Evolutionary conservation across 2,329 filamentous ascomycete genomes (phyloP), one percentile per base, ranked within the genome.

Genomic region (Aspergillus niger): DNA sequence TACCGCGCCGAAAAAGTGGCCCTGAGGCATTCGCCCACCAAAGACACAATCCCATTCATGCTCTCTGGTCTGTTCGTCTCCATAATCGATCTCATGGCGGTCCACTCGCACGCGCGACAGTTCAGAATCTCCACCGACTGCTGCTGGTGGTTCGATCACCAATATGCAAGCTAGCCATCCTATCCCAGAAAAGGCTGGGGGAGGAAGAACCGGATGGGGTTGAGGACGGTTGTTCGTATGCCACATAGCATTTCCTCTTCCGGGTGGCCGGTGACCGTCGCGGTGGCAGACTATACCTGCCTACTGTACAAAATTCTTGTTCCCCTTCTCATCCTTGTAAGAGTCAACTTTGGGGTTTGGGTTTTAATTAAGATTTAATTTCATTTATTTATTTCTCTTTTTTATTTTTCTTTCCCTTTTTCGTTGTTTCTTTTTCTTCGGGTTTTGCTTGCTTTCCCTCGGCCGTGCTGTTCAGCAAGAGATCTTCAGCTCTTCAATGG

Each of bases 221-320:
- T 13, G 15, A n/a, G 39, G 39, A 17, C 39, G 39, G 44, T 49
- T 49, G 44, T 49, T 49, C 44, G 44, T 49, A 49, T 49, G 44
- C 44, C 44, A 49, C 53, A 7, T 17, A 30, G 39, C 38, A 22
- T 50, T 62, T 58, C 52, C 55, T 56, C 54, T 57, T 60, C 53
- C 22, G 54, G 57, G 54, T 32, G 47, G n/a, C 60, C 60, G 62
- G 62, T 64, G 62, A 62, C 60, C 52, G 50, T 53, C 57, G 44
- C 17, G 48, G 30, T 53, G 59, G 17, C 28, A 8, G 50, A 38
- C 11, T 36, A 10, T 13, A 36, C 32, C 32, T 36, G 32, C 32
- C 32, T 36, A 36, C 32, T 36, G 32, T 36, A 36, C 32, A 32
- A 32, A 32, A 10, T 13, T 32, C 30, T 32, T 36, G 30, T 44